These are phyloP conservation scores for Rubia balearica DNA, from an alignment of 305 asterid genomes.

Conservation along the genomic window DNA sequence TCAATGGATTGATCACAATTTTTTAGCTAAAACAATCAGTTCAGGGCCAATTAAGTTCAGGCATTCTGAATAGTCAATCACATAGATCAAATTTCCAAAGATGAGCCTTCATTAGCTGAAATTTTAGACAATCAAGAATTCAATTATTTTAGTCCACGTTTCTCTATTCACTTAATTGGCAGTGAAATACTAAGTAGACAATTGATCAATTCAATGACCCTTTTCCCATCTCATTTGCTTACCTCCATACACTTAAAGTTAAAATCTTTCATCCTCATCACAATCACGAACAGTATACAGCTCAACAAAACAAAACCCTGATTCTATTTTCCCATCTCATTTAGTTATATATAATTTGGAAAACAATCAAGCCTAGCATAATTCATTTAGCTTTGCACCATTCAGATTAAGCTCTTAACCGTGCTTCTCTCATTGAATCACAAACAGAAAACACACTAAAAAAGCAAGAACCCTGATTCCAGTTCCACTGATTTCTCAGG, in stretches of 20 bases:
- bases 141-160: not conserved
- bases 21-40: not conserved
- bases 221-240: not conserved
- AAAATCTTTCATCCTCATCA: not conserved
- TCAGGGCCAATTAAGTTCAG: not conserved
- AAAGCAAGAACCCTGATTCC: not conserved
- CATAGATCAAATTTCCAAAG: not conserved
- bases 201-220: not conserved
- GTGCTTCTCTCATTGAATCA: not conserved
- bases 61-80: not conserved
- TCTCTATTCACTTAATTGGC: not conserved
- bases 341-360: too few relatives aligned
- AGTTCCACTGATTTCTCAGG: not conserved
- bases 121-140: not conserved
- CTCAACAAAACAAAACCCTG: not conserved
- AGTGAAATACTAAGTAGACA: slow-evolving; percentile 1
- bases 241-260: not conserved
- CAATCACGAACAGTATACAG: not conserved
- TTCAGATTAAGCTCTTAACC: not conserved
- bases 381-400: not conserved
- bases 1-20: not conserved
- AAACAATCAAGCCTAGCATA: not conserved
- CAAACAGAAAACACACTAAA: not conserved
- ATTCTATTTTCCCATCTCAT: not conserved
- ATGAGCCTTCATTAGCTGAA: not conserved